Evolutionary conservation across 768 basidiomycete species (phyloP), one percentile per base, ranked within the genome.

Genomic region (Termitomyces sp.): DNA sequence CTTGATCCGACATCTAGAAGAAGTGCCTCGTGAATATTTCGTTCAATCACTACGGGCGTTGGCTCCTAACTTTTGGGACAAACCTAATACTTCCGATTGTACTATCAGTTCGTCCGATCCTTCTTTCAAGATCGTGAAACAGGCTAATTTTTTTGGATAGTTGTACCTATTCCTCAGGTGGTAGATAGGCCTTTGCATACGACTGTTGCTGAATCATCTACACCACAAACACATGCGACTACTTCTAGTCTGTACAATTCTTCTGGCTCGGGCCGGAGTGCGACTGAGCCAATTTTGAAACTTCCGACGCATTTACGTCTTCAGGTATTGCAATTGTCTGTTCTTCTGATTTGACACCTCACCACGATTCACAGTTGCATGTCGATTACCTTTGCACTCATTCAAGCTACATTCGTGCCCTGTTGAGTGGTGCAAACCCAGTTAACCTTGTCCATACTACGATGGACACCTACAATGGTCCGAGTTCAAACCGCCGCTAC

Each of bases 341-440:
- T 45, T 23, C 14, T 9, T 48, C 35, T 19, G 16, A 35, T 19
- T 43, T 21, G 23, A 45, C 45, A 46, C 46, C 46, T 63, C 21
- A 55, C 61, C 49, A 61, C 53, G 27, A 30, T 41, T 47, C 25
- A 25, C 63, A 92, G 90, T 73, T 94, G 27, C 93, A 96, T 64
- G 77, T 82, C 60, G 89, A 90, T 66, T 91, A 87, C 65, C 80
- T 96, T 43, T 82, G 84, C n/a, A 84, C 89, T 17, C 90, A 93
- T 68, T 94, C 91, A 0, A 77, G 78, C 42, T 83, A 92, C 52
- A 74, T 94, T 45, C 77, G 85, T 37, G 80, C 79, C 8, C 77
- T 94, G 41, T 82, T 94, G 66, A 83, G 81, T 62, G 89, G 88
- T 27, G 76, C 83, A 40, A 80, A 82, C 23, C 76, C 85, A 16